Evolutionary conservation across 257 asterid genomes (phyloP).

Genomic region (Catharanthus roseus): DNA sequence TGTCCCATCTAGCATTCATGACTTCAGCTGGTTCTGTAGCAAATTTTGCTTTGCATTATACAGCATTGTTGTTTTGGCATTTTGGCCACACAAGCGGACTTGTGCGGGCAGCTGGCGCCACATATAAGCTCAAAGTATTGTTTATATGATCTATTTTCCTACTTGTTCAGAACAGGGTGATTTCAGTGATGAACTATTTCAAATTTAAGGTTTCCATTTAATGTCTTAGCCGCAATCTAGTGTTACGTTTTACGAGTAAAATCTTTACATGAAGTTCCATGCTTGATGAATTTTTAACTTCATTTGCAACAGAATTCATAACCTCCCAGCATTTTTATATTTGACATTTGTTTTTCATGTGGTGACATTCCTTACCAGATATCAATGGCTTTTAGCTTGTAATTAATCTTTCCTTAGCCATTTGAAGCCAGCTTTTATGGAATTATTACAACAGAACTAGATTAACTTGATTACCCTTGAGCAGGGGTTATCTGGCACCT

Average conservation of each 20-base stretch:
- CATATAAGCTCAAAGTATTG: not conserved
- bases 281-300: not conserved
- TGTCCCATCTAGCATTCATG: slow-evolving; percentile 21
- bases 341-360: not conserved
- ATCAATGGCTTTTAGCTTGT: not conserved
- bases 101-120: not conserved
- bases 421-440: slow-evolving; percentile 6
- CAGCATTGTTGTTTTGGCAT: not conserved
- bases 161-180: no score
- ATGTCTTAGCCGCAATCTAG: not conserved
- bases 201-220: not conserved
- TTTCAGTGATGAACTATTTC: not conserved
- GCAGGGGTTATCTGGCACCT: slow-evolving; percentile 96
- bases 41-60: not conserved
- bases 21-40: not conserved
- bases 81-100: not conserved
- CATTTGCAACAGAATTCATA: not conserved
- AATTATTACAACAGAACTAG: not conserved
- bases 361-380: not conserved
- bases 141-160: no score
- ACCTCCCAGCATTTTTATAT: not conserved
- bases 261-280: not conserved
- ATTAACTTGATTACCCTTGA: not conserved
- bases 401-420: not conserved
- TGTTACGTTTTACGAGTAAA: not conserved